Percentiles rank a stretch among this genome's conserved stretches.
phyloP scores from a whole-genome alignment of 2,329 filamentous ascomycete genomes.

The Exophiala xenobiotica region DNA sequence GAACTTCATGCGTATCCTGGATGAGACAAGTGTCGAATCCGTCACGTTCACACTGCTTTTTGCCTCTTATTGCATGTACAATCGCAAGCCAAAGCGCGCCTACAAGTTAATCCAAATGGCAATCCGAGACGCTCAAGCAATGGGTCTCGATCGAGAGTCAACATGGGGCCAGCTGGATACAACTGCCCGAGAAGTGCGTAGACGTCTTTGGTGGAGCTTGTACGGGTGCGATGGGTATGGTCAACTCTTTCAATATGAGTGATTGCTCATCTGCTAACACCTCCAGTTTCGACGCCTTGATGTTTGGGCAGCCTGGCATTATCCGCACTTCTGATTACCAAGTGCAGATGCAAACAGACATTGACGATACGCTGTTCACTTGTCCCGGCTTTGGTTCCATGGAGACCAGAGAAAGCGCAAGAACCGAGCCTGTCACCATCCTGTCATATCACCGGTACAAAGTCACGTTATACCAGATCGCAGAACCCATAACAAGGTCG shows the following conservation, averaged over 20 bases:
- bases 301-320: background rate
- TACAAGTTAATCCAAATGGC: background rate
- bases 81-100: background rate
- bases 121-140: background rate
- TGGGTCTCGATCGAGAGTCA: background rate
- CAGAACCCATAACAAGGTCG: conserved; percentile 18
- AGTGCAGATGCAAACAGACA: conserved; percentile 1
- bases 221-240: background rate
- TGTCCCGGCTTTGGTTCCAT: conserved; percentile 20
- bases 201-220: background rate
- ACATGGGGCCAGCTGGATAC: background rate
- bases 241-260: background rate
- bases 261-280: background rate
- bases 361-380: conserved; percentile 18
- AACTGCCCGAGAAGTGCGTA: background rate
- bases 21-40: background rate
- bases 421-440: conserved; percentile 20
- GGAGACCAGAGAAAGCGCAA: conserved; percentile 13
- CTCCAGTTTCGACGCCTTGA: background rate
- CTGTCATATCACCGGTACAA: conserved; percentile 27
- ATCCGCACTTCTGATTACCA: background rate
- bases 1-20: background rate
- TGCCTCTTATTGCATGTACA: background rate
- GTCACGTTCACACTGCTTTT: background rate
- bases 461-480: conserved; percentile 21